Evolutionary conservation across 441 rosid species (phyloP), one percentile per base, ranked within the genome.

Genomic region (California macrophylla): DNA sequence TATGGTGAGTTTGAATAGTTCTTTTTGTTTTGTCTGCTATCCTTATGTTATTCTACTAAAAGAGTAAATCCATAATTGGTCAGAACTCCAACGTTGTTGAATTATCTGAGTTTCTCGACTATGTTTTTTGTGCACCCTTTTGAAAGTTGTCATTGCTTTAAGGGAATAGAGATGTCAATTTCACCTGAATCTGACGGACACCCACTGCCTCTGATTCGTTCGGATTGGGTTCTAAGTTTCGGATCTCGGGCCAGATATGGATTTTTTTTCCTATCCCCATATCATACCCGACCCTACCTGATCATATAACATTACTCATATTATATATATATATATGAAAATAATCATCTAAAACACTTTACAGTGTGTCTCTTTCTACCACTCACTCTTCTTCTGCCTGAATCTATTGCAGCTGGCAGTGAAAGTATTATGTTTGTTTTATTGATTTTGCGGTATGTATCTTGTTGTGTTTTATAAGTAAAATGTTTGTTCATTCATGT

Each of bases 1-100:
- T 12, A 91, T 91, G 97, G 97, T 91, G 79, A 87, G 83, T 79
- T 75, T 78, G 40, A 64, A 62, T 36, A 58, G 72, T 78, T 77
- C 7, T 13, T 25, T 60, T 50, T 60, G 24, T 76, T 64, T 10
- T 32, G 15, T 71, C 30, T 23, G 63, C 63, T 56, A 24, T 56
- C 63, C 63, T 56, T 24, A 13, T 45, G 52, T 56, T 23, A 24
- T 56, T 24, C 28, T 56, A 21, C 25, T 21, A 56, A 56, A 21
- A 23, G 63, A 56, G 26, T 56, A 45, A 12, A 45, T 45, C 5
- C 34, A 30, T 30, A 30, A 6, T 30, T 45, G 18, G n/a, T 45
- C 54, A 45, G 15, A 45, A 45, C 52, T 45, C 54, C 54, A 45
- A 15, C 15, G 54, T 18, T 3, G 16, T 45, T 12, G 20, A 15